Evolutionary conservation across 2,329 filamentous ascomycete genomes (phyloP), one percentile per base, ranked within the genome.

Genomic region (Aspergillus uvarum): DNA sequence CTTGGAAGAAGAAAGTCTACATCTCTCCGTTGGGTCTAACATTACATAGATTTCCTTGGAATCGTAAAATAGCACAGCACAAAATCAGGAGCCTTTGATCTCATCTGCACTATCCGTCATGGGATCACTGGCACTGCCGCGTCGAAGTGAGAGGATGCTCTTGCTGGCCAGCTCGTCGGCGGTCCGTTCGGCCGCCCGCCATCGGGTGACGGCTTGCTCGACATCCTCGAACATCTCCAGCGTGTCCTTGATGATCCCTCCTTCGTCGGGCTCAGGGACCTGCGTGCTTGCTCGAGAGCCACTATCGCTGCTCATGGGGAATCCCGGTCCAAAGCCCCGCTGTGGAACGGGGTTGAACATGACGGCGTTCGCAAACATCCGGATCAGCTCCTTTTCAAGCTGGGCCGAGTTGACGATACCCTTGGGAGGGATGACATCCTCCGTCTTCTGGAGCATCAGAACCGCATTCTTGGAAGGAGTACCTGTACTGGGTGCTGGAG

Each of bases 301-400:
- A 58, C 66, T 69, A 73, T 66, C 83, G 71, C 65, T 81, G 74
- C 62, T 81, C 81, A 73, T 76, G 53, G 67, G 75, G 64, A 92
- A 90, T 0, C 82, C 79, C 2, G 83, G 80, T 0, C 89, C 89
- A 10, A 89, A 86, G 0, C 89, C 89, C 26, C 88, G 85, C 65
- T 90, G 82, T 0, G 89, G 87, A 63, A 96, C 91, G 0, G 90
- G 88, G 68, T 98, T 98, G 81, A 96, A 99, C 95, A 99, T 98
- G 76, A 97, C 90, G 19, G 95, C 94, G 70, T 98, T 98, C 66
- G 92, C 92, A 74, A 98, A 96, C 91, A 98, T 97, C 68, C 96
- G 90, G 68, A 96, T 91, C 11, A 98, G 81, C 74, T 98, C 94
- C 66, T 92, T 91, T 76, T 98, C 94, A 16, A 98, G 83, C 74